These are phyloP conservation scores for Syzygium grande DNA, from an alignment of 345 rosid genomes.

Conservation along the genomic window DNA sequence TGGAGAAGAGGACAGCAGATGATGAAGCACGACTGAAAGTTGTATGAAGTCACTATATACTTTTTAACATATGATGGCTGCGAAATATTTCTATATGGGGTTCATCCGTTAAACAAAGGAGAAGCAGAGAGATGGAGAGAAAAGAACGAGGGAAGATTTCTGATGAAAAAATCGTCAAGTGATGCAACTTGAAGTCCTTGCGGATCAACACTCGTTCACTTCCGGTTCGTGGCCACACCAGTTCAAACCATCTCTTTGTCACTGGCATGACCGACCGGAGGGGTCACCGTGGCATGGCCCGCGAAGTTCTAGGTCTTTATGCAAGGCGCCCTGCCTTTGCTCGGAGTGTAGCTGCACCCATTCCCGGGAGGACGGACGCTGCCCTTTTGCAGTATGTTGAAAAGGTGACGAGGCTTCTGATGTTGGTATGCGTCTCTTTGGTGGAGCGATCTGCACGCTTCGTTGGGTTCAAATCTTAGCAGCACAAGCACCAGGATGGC, in stretches of 20 bases:
- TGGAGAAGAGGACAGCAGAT: background rate
- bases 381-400: background rate
- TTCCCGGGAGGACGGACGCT: background rate
- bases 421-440: background rate
- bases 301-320: background rate
- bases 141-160: background rate
- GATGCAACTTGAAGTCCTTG: background rate
- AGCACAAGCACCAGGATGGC: background rate
- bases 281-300: background rate
- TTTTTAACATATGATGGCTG: background rate
- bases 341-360: background rate
- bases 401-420: background rate
- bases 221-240: background rate
- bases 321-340: background rate
- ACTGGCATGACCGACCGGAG: background rate
- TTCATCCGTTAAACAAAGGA: background rate
- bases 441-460: background rate
- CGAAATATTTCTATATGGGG: background rate
- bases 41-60: background rate
- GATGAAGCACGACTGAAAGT: background rate
- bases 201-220: background rate
- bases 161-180: background rate
- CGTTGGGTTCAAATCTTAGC: background rate
- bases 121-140: background rate
- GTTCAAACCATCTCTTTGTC: background rate